phyloP scores from a whole-genome alignment of 2,329 filamentous ascomycete genomes.

The Gliomastix tumulicola region DNA sequence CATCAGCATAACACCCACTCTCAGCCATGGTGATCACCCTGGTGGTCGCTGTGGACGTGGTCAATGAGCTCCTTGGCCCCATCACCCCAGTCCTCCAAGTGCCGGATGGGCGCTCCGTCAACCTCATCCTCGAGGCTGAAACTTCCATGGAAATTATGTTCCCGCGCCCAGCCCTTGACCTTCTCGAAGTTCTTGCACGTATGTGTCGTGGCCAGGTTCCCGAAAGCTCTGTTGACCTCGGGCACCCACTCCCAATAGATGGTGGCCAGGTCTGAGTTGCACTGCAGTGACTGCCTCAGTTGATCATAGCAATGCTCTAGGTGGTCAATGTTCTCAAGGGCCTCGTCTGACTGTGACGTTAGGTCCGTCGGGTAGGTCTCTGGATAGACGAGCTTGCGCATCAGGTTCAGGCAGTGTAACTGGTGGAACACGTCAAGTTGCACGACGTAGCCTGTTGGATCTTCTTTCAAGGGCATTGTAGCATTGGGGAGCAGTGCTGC shows the following conservation, averaged over 20 bases:
- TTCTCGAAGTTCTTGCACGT: slow-evolving; percentile 46
- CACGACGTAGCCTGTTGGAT: slow-evolving; percentile 46
- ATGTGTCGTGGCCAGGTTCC: slow-evolving; percentile 43
- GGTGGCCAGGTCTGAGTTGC: slow-evolving; percentile 44
- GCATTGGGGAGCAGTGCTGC: slow-evolving; percentile 44
- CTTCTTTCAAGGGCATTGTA: slow-evolving; percentile 42
- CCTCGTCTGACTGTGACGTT: slow-evolving; percentile 37
- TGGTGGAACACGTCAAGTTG: slow-evolving; percentile 51
- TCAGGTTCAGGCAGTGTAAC: slow-evolving; percentile 40
- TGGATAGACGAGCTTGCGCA: slow-evolving; percentile 38
- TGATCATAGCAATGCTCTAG: slow-evolving; percentile 47
- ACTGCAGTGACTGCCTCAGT: slow-evolving; percentile 45
- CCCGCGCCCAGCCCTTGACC: slow-evolving; percentile 41
- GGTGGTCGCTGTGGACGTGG: no score
- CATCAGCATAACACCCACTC: no score
- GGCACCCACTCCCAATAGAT: slow-evolving; percentile 43
- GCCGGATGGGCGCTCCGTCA: slow-evolving; percentile 7
- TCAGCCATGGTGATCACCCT: no score
- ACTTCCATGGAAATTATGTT: slow-evolving; percentile 5
- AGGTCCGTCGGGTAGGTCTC: slow-evolving; percentile 32
- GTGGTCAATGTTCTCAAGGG: slow-evolving; percentile 16
- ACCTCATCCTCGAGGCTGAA: slow-evolving; percentile 8
- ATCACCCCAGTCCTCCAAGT: no score
- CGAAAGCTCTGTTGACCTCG: slow-evolving; percentile 39
- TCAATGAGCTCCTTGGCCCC: no score